Base-by-base conservation (phyloP, 768 basidiomycete species). In the Boletus rex-veris region DNA sequence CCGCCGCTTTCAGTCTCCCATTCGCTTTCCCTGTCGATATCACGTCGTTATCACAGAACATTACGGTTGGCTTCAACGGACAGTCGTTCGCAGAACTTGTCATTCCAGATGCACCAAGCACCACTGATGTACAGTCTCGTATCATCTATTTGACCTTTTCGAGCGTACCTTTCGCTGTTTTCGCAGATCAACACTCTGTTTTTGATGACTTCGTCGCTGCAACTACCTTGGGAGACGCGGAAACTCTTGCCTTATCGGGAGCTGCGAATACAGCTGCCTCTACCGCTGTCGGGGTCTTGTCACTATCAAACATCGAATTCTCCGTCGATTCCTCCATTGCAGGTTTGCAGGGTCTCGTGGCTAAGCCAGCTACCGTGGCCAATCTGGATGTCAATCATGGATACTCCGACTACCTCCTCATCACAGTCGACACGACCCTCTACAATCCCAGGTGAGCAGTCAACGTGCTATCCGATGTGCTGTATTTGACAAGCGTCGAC, bases 21-120 rank as follows among this genome's bases (percentile, higher is more conserved):
- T 89, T 89, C 59, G 75, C 68, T 15, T 88, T 90, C 73, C 84
- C 87, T 0, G 54, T 88, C 52, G 83, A 90, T 61, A 83, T 90
- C 58, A 74, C 76, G 3, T 73, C 83, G 2, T 65, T 89, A 40
- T 77, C 81, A 48, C 83, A 83, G 67, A 82, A 80, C 39, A 78
- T 87, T 49, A 77, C 75, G 6, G 71, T 83, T 45, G 79, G 77
- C 12, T 77, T 74, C 53, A 61, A 80, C 26, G 82, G 80, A 9
- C 71, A 75, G 44, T 70, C 77, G 7, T 84, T 89, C 53, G 86
- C 85, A 14, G 74, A 81, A 53, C 70, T 90, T 45, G 73, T 72
- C 33, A 74, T 90, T 42, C 85, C 86, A 0, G 78, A 79, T 50
- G 77, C 74, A 2, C 77, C 82, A 0, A 77, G 75, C 45, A 75